Percentiles rank a stretch among this genome's conserved stretches.
These are phyloP conservation scores for Eucalyptus pauciflora DNA, from an alignment of 345 rosid genomes.

Conservation along the genomic window DNA sequence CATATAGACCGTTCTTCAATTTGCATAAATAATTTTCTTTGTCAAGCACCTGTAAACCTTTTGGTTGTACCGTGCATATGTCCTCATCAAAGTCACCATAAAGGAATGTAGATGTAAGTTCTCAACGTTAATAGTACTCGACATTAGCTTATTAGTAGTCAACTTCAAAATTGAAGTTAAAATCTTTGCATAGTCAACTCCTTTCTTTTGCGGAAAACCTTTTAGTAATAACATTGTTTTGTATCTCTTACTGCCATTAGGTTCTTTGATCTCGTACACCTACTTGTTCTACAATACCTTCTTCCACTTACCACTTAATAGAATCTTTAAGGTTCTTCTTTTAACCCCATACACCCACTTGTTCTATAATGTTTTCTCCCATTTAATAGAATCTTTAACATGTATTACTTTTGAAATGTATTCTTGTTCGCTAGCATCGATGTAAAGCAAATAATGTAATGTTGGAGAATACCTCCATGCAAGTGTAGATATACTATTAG, in stretches of 20 bases:
- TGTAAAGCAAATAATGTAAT: background rate
- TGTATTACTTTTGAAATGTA: background rate
- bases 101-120: background rate
- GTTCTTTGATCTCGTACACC: background rate
- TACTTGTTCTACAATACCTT: background rate
- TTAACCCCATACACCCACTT: background rate
- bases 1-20: too few relatives aligned
- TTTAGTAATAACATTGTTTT: background rate
- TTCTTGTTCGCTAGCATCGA: background rate
- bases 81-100: background rate
- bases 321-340: background rate
- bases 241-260: background rate
- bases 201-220: background rate
- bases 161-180: background rate
- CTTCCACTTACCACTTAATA: background rate
- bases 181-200: background rate
- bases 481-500: background rate
- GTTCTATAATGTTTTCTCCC: background rate
- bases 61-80: background rate
- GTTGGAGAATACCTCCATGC: background rate
- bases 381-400: background rate
- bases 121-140: too few relatives aligned
- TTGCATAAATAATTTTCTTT: background rate
- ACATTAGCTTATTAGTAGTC: background rate
- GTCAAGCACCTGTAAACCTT: background rate